Evolutionary conservation across 805 yeast genomes (phyloP), one percentile per base, ranked within the genome.

Genomic region (Lipomyces yamadae): DNA sequence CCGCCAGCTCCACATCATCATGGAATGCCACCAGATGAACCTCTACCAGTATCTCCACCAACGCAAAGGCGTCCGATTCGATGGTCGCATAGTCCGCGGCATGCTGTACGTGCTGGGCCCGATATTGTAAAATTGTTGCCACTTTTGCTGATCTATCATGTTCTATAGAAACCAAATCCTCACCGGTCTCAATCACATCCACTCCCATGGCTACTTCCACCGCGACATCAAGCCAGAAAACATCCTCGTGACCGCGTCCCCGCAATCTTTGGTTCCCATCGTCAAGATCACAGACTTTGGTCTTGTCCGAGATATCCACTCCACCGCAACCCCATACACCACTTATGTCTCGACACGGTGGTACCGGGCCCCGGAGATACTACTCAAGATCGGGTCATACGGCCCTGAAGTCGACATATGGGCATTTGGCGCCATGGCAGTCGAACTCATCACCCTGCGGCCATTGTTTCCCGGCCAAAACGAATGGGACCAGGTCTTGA

Each of bases 261-360:
- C 29, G 6, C 48, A 45, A 1, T 13, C n/a, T 10, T 95, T 54
- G n/a, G 45, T 42, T 30, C 70, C 97, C 2, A 84, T 85, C 64
- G 81, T 93, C 66, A 94, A 94, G 78, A 83, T 94, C 65, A 97
- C 97, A 2, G 99, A 94, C 88, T 94, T 94, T 81, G 98, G 98
- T 63, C 81, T 93, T 55, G 96, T 97, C 0, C 82, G 97, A 67
- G 84, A 90, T 1, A 77, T 89, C 45, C 90, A 90, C 0, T 81
- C 86, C 48, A 84, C 85, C 0, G 69, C 60, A 6, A 80, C 84
- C 35, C 86, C 86, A 62, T 81, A 91, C 75, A 90, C 98, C 0
- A 85, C 92, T 0, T 94, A 93, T 75, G 98, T 94, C 24, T 97
- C 96, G 1, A 94, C 98, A 1, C 81, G 98, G 69, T 94, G 99